Evolutionary conservation across 192 early-diverging fungal genomes (phyloP), one percentile per base, ranked within the genome.

Genomic region (Coemansia biformis): DNA sequence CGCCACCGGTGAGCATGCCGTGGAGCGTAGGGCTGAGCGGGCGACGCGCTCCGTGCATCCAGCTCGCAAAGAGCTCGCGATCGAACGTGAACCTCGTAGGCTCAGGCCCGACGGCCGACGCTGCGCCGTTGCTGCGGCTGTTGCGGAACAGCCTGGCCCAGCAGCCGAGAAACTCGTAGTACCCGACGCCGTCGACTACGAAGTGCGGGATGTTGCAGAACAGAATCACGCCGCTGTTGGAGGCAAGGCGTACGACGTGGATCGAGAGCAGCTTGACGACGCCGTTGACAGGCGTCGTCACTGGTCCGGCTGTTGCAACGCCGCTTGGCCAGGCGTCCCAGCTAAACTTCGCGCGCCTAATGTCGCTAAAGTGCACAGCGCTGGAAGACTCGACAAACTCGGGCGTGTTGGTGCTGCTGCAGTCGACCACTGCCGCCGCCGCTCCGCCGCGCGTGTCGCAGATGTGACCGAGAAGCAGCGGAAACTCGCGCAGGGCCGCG

Each of bases 191-290:
- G 28, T 72, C 68, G 7, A 72, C 22, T 11, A 72, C 36, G 49
- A 54, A 59, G 37, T 71, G 67, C 17, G 67, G 67, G 24, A 71
- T 71, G 33, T 63, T 71, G 51, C 53, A 58, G 19, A 71, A 61
- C 29, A 68, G 22, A 23, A 68, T 44, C 18, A 61, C 18, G 12
- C 65, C 65, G 33, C 65, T 68, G 33, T 61, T 48, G 19, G 39
- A 30, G 3, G 17, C 43, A 15, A 68, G 39, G 12, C 65, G 54
- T 11, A 60, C 40, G 18, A 61, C 12, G 18, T 60, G 58, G 3
- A 68, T 46, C 15, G 24, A 55, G 4, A 61, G 43, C 21, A 68
- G 54, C 38, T 53, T 60, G 33, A 68, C 46, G 8, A 5, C 22
- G 15, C 57, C 51, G 23, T 55, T 17, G 5, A 16, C 41, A 5